Evolutionary conservation across 495 filamentous ascomycete genomes (phyloP).

Genomic region (Neurospora africana): DNA sequence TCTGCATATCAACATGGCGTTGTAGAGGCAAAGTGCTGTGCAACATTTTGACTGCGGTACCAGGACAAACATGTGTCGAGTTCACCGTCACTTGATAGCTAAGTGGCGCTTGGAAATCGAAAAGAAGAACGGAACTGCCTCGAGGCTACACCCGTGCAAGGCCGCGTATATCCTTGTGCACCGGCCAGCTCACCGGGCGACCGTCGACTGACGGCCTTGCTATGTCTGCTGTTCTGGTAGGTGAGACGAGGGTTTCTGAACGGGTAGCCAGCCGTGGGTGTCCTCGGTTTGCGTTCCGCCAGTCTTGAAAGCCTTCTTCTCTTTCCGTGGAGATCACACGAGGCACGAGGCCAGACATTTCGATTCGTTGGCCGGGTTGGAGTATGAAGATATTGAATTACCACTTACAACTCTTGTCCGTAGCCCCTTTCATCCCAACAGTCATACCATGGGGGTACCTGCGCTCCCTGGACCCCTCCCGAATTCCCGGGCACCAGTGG

Average conservation of each 20-base stretch:
- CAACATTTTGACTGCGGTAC: background rate
- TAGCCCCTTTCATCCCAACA: background rate
- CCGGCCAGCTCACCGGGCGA: background rate
- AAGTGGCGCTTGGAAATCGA: background rate
- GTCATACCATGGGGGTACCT: background rate
- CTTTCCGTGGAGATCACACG: background rate
- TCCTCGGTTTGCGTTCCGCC: background rate
- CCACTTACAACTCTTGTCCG: background rate
- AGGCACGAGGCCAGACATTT: background rate
- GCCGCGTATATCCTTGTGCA: background rate
- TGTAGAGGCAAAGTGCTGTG: background rate
- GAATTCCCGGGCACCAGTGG: background rate
- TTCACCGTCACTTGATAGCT: background rate
- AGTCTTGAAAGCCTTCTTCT: background rate
- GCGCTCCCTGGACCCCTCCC: background rate
- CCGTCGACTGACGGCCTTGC: background rate
- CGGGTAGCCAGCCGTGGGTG: background rate
- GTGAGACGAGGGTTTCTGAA: background rate
- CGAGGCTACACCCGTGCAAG: background rate
- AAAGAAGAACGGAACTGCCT: background rate
- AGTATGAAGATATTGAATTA: background rate
- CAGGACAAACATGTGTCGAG: background rate
- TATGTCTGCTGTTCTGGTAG: background rate
- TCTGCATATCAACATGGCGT: background rate
- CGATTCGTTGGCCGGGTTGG: background rate